Evolutionary conservation across 2,329 filamentous ascomycete genomes (phyloP), one percentile per base, ranked within the genome.

Genomic region (Aureobasidium sp.): DNA sequence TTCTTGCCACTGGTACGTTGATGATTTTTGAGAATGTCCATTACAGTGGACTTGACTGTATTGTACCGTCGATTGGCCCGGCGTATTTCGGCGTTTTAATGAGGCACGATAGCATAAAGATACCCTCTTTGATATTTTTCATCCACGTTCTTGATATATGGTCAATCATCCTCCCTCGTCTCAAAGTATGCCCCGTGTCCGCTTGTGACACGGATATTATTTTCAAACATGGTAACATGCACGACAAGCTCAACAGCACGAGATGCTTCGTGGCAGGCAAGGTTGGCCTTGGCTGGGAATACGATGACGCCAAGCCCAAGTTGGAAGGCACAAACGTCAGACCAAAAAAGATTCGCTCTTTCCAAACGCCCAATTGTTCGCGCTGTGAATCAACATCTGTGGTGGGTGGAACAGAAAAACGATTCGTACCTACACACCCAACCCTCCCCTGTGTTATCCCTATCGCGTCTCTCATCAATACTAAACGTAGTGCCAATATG

Each of bases 71-170:
- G 5, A 14, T 33, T 45, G 22, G 40, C 19, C 15, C 35, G 40
- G 39, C 29, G 12, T 24, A n/a, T 27, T 45, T 47, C n/a, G 29
- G 39, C 31, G 17, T 48, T 47, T 33, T 57, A 45, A 57, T 35
- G 39, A 57, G 44, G 42, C 31, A 60, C 39, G 45, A 29, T 60
- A 60, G 57, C 45, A 60, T 60, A 50, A 59, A 60, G 44, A 60
- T 60, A 50, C 57, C 54, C 54, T 58, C n/a, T 58, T 2, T 24
- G 27, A 1, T 27, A 27, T 58, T 48, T 27, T 39, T 54, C 39
- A 15, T 14, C 45, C 27, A 17, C 24, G 35, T 45, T 35, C n/a
- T 57, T 22, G 53, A 44, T 19, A 29, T 40, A 57, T 27, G 35
- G n/a, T 58, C 19, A 8, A 37, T 58, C 40, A 31, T n/a, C 6